Percentiles rank a stretch among this genome's conserved stretches.
Conservation (phyloP, 495 filamentous ascomycete species). For the Staphylotrichum longicolle region DNA sequence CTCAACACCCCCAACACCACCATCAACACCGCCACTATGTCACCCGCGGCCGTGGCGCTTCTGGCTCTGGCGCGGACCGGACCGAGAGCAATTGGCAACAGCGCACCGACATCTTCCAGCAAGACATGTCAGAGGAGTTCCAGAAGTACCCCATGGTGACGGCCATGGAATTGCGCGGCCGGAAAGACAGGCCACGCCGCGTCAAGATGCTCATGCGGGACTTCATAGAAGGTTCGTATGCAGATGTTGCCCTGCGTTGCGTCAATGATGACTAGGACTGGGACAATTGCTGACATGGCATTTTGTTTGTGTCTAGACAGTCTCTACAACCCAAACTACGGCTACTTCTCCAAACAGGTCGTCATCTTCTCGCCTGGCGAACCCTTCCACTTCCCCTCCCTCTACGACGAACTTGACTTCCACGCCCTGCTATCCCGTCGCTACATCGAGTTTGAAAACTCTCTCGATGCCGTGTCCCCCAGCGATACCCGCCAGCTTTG, state of each 20-base stretch:
- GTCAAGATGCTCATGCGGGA: conserved; percentile 97
- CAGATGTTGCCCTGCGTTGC: neutral
- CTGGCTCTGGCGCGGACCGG: conserved; percentile 25
- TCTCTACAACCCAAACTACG: conserved; percentile 94
- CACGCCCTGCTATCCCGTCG: conserved; percentile 67
- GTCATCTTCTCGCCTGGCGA: conserved; percentile 92
- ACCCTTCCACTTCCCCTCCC: conserved; percentile 83
- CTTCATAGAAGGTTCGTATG: conserved; percentile 83
- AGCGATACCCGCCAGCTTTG: conserved; percentile 86
- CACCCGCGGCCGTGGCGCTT: conserved; percentile 27
- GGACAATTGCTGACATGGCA: conserved; percentile 1
- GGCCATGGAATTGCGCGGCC: conserved; percentile 65
- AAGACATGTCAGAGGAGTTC: conserved; percentile 77
- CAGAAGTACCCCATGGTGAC: conserved; percentile 78
- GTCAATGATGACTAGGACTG: neutral
- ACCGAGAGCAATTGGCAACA: conserved; percentile 74
- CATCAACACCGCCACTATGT: conserved; percentile 31
- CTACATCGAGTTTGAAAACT: conserved; percentile 88
- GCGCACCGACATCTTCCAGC: conserved; percentile 63
- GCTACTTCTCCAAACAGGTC: conserved; percentile 96
- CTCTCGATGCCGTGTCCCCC: conserved; percentile 62
- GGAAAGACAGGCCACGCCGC: conserved; percentile 73
- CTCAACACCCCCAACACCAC: conserved; percentile 24
- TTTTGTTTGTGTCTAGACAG: conserved; percentile 59
- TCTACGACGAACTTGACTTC: conserved; percentile 83